Percentiles rank a stretch among this genome's conserved stretches.
These are phyloP conservation scores for Blastobotrys petasosporus DNA, from an alignment of 1,139 yeast genomes.

Conservation along the genomic window DNA sequence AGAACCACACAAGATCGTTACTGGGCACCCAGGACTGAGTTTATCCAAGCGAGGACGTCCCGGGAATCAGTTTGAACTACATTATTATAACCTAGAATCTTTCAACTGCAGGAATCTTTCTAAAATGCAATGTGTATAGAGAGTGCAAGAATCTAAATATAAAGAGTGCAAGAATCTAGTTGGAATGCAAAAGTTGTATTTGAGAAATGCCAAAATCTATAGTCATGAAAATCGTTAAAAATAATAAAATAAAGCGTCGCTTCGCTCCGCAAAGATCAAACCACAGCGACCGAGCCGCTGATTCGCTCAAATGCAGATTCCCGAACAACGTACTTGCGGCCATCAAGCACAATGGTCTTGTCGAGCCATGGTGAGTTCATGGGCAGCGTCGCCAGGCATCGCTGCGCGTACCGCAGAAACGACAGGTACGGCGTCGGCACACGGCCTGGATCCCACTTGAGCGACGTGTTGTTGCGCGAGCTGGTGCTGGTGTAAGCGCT, in stretches of 20 bases:
- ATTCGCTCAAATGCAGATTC: conserved; percentile 12
- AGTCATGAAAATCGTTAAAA: background rate
- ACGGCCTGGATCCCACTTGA: conserved; percentile 29
- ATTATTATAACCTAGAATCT: conserved; percentile 7
- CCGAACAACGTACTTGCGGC: conserved; percentile 24
- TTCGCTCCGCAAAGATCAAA: no score
- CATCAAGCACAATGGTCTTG: conserved; percentile 24
- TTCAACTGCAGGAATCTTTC: background rate
- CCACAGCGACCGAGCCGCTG: background rate
- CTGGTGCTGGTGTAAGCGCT: conserved; percentile 4
- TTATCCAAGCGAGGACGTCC: conserved; percentile 21
- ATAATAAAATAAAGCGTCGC: conserved; percentile 1
- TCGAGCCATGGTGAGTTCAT: conserved; percentile 32
- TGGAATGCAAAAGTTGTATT: background rate
- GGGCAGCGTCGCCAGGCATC: conserved; percentile 30
- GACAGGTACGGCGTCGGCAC: conserved; percentile 21
- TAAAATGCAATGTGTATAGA: no score
- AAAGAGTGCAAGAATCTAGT: background rate
- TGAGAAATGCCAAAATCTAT: background rate
- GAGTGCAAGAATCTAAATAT: no score
- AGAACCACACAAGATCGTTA: conserved; percentile 24
- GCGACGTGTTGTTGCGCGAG: conserved; percentile 1
- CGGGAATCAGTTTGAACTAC: conserved; percentile 36
- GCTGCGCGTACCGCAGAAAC: conserved; percentile 28
- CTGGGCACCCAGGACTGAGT: conserved; percentile 36